Base-by-base conservation (phyloP, 768 basidiomycete species). In the Clitopilus hobsonii region DNA sequence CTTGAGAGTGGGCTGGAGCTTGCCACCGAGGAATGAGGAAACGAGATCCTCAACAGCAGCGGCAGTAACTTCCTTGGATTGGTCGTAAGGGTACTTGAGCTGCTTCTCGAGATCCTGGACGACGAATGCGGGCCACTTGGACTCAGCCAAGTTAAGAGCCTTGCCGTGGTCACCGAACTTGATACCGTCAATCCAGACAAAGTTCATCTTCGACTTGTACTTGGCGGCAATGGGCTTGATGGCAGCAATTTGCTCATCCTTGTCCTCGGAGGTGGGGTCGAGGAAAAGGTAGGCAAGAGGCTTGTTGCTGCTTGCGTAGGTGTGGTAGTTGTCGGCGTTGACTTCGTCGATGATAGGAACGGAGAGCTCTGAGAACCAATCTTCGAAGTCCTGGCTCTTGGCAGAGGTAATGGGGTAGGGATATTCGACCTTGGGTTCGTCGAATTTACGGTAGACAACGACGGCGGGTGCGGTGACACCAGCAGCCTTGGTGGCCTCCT, bases 131-230 rank as follows among this genome's bases (percentile, higher is more conserved):
- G 97, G 97, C 94, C 94, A 98, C 63, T 88, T 88, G 62, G 84
- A 71, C 64, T 93, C 91, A 24, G 69, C 67, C 54, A 99, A 80
- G 80, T 95, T 96, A 55, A 99, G 82, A 1, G 91, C 90, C 72
- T 93, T 94, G 61, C 88, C 97, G 75, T 99, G 97, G 64, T 98
- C 96, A 63, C 83, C 84, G 63, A 94, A 99, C 70, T 94, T 94
- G 74, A 88, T 74, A 22, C 93, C 94, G 69, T 99, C 97, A 63
- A 99, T 98, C 86, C 88, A 96, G 58, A 98, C 96, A 69, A 98
- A 97, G 85, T 97, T 97, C 68, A 98, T 65, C 73, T 91, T 86
- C 63, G 85, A 81, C 73, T 91, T 93, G 78, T 83, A 84, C 66
- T 86, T 83, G 52, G 84, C 74, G 6, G 97, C 97, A 52, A 96